These are phyloP conservation scores for Lactuca saligna DNA, from an alignment of 129 eudicot genomes.

Conservation along the genomic window DNA sequence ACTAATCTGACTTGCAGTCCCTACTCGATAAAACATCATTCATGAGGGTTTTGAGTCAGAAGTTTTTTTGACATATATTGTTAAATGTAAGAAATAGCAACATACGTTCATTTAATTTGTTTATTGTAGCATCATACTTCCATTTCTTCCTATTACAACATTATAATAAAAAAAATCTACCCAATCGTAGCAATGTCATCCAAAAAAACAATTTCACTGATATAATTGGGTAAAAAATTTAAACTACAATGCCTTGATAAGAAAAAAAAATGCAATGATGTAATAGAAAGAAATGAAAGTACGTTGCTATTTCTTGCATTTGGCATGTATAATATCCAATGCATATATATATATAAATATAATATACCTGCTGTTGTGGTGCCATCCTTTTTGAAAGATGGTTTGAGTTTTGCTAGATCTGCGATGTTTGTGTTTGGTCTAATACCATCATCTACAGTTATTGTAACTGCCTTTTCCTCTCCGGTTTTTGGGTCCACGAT, in stretches of 20 bases:
- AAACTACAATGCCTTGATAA: not conserved
- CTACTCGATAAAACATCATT: constrained; percentile 31
- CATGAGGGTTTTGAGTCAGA: not conserved
- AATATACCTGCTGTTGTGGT: constrained; percentile 84
- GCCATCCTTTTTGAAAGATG: constrained; percentile 85
- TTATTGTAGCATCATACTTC: too few species aligned
- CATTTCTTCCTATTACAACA: too few species aligned
- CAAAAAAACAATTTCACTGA: too few species aligned
- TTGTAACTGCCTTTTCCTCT: constrained; percentile 50
- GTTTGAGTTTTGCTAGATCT: constrained; percentile 76
- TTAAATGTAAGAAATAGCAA: too few species aligned
- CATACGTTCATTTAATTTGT: too few species aligned
- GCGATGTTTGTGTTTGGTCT: constrained; percentile 68
- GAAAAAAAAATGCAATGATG: too few species aligned
- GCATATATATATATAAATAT: not conserved
- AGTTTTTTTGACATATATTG: not conserved
- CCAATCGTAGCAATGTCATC: too few species aligned
- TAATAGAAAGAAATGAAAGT: not conserved
- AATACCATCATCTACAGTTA: constrained; percentile 70
- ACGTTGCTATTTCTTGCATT: not conserved
- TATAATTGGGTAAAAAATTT: not conserved
- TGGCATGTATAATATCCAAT: not conserved
- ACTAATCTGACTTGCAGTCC: constrained; percentile 92
- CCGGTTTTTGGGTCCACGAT: constrained; percentile 64
- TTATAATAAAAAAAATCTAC: too few species aligned